Conservation (phyloP, 176 grass and related monocot genomes). For the Lolium rigidum region DNA sequence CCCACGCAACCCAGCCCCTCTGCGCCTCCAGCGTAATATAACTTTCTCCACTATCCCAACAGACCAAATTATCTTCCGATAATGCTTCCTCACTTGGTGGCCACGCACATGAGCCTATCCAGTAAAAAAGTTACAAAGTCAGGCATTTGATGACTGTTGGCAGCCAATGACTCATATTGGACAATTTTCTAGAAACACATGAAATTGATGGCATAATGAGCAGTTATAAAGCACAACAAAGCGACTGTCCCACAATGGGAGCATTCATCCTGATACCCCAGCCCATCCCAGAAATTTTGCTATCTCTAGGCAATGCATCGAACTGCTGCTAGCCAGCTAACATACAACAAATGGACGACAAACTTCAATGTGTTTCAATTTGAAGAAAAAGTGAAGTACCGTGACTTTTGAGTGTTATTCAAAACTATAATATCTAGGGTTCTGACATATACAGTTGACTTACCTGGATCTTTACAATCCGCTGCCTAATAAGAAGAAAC, state of each 20-base stretch:
- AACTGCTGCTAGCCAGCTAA: not conserved
- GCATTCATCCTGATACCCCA: not conserved
- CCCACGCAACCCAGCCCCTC: slow-evolving; percentile 73
- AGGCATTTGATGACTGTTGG: not conserved
- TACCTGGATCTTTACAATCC: slow-evolving; percentile 95
- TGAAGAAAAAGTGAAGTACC: slow-evolving; percentile 16
- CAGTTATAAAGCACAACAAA: slow-evolving; percentile 17
- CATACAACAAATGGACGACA: slow-evolving; percentile 16
- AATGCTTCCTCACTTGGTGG: slow-evolving; percentile 93
- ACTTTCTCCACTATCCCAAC: slow-evolving; percentile 92
- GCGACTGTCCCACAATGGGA: not conserved
- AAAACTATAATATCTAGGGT: slow-evolving; percentile 4
- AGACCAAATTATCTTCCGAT: slow-evolving; percentile 86
- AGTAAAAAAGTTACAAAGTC: slow-evolving; percentile 19
- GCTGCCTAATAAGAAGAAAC: slow-evolving; percentile 82
- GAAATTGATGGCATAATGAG: not conserved
- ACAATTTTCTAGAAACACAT: not conserved
- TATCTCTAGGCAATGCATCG: slow-evolving; percentile 26
- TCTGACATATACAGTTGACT: slow-evolving; percentile 8
- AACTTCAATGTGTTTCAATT: not conserved
- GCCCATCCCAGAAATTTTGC: not conserved
- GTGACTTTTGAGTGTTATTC: not conserved
- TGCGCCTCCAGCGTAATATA: slow-evolving; percentile 86
- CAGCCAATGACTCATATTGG: not conserved
- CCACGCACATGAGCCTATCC: slow-evolving; percentile 93